A percentile compares a stretch with the other conserved stretches of the same genome.
Conservation (phyloP, 2,329 filamentous ascomycete species). For the Nannizziopsis barbatae region DNA sequence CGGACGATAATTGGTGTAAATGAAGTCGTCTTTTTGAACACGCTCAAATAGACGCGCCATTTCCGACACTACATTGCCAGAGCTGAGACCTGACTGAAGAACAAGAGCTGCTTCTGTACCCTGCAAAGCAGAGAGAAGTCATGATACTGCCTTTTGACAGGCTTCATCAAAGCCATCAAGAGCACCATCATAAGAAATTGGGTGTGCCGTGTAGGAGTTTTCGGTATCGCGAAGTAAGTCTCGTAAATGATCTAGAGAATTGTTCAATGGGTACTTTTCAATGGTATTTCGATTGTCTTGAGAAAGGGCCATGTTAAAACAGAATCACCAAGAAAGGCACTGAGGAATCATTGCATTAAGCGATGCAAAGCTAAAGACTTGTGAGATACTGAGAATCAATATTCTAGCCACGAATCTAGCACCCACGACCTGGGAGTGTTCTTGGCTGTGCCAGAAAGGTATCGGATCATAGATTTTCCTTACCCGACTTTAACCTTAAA, state of each 20-base stretch:
- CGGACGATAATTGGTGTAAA: background rate
- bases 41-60: background rate
- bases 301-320: too few relatives aligned
- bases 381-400: too few relatives aligned
- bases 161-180: background rate
- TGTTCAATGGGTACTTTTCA: background rate
- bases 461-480: too few relatives aligned
- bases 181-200: conserved; percentile 1
- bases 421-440: too few relatives aligned
- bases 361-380: too few relatives aligned
- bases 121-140: conserved; percentile 3
- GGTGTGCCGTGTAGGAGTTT: background rate
- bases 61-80: conserved; percentile 2
- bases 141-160: conserved; percentile 3
- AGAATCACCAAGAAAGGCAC: too few relatives aligned
- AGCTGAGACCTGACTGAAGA: conserved; percentile 2
- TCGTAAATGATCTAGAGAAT: background rate
- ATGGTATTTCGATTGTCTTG: background rate
- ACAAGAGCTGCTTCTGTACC: conserved; percentile 1
- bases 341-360: too few relatives aligned
- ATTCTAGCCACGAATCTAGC: too few relatives aligned
- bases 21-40: conserved; percentile 6
- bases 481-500: too few relatives aligned
- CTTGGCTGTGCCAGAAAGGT: too few relatives aligned
- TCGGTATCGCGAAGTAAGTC: background rate